Base-by-base conservation (phyloP, 2,329 filamentous ascomycete genomes). In the Hypoxylon sp. region DNA sequence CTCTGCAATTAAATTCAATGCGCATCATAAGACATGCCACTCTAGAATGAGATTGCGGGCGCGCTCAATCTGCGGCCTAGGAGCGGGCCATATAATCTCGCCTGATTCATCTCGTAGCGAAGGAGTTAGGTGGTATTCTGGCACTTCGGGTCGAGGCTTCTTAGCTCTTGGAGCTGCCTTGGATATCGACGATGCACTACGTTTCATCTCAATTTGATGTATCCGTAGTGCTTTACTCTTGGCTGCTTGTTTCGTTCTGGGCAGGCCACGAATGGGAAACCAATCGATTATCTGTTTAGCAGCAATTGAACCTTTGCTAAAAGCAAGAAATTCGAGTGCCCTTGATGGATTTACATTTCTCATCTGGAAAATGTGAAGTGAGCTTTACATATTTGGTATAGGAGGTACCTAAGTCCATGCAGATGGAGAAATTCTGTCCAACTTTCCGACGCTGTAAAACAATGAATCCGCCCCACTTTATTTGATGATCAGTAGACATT, bases 41-140 rank as follows among this genome's bases (percentile, higher is more conserved):
- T 89, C 83, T 49, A 75, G 78, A 55, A 91, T 87, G 53, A 90
- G 87, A 1, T 77, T 72, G 55, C 86, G 81, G 2, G 89, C 89
- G 6, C 78, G 77, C 9, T 85, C 78, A 36, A 91, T 86, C 59
- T 90, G 85, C 10, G 77, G 76, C 55, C 75, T 77, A 1, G 88
- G 85, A 0, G 89, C 89, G 2, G 90, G 90, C 90, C 89, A 91
- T 51, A 90, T 80, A 1, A 82, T 78, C 9, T 80, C 79, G 1
- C 87, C 87, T 17, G 79, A 70, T 0, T 79, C 78, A 65, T 84
- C 82, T 58, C 75, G 76, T 32, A 79, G 53, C 2, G 81, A 80
- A 2, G 81, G 79, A 4, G 81, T 80, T 11, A 77, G 65, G 69
- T 85, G 83, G 65, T 85, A 85, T 5, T 83, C 82, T 1, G 82